phyloP scores from a whole-genome alignment of 345 rosid species.

The Salix arbutifolia region DNA sequence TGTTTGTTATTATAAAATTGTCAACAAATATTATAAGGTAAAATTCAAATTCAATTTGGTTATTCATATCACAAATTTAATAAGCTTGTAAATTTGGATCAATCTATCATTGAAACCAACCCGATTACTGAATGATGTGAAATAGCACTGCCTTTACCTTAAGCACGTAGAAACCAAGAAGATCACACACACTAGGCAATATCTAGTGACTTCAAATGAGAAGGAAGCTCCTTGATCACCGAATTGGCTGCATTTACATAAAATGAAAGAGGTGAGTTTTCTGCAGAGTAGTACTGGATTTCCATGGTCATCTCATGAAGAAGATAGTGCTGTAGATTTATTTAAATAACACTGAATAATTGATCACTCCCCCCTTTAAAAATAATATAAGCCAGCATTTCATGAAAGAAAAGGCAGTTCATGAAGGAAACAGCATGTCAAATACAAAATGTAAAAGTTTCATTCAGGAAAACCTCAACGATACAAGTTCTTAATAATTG shows the following conservation, averaged over 20 bases:
- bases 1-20: too few relatives aligned
- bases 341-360: background rate
- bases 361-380: background rate
- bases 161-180: slow-evolving; percentile 12
- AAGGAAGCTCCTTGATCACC: slow-evolving; percentile 83
- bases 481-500: background rate
- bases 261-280: slow-evolving; percentile 10
- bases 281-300: background rate
- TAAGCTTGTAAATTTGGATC: too few relatives aligned
- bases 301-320: background rate
- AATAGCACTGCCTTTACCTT: too few relatives aligned
- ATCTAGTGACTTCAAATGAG: slow-evolving; percentile 47
- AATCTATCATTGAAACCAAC: too few relatives aligned
- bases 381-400: background rate
- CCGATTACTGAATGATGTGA: too few relatives aligned
- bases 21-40: too few relatives aligned
- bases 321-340: background rate
- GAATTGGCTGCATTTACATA: slow-evolving; percentile 61
- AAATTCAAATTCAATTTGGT: too few relatives aligned
- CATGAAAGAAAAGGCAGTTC: background rate
- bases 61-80: too few relatives aligned
- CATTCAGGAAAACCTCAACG: background rate
- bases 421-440: background rate
- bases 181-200: slow-evolving; percentile 43
- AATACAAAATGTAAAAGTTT: background rate